These are phyloP conservation scores for Thamnidium elegans DNA, from an alignment of 192 early-diverging fungal genomes.

Conservation along the genomic window DNA sequence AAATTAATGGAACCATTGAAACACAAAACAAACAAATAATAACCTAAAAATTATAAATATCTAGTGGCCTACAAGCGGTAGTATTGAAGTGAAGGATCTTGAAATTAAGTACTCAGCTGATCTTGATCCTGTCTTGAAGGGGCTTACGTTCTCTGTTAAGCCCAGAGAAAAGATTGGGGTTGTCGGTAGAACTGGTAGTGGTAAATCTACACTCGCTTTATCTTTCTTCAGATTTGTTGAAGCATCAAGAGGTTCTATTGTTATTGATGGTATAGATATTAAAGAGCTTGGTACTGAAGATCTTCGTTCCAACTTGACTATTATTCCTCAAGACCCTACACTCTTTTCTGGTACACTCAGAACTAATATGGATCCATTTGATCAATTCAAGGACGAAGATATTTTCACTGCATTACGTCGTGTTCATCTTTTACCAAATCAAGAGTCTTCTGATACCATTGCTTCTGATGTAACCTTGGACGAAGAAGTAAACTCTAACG, in stretches of 20 bases:
- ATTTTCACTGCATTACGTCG: constrained; percentile 75
- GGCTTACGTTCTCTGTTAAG: constrained; percentile 63
- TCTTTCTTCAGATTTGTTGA: constrained; percentile 82
- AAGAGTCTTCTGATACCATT: not conserved
- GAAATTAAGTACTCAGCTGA: constrained; percentile 75
- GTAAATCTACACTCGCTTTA: constrained; percentile 77
- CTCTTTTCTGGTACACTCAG: constrained; percentile 68
- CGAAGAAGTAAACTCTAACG: constrained; percentile 32
- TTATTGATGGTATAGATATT: constrained; percentile 80
- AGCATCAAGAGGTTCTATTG: constrained; percentile 61
- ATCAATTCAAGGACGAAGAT: constrained; percentile 69
- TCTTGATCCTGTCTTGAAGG: constrained; percentile 67
- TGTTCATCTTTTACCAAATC: constrained; percentile 58
- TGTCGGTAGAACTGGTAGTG: constrained; percentile 89
- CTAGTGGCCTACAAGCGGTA: constrained; percentile 78
- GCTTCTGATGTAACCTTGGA: not conserved
- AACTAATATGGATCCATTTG: constrained; percentile 73
- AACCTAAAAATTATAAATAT: constrained; percentile 28
- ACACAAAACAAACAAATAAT: not conserved
- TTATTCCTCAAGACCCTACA: constrained; percentile 88
- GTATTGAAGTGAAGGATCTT: constrained; percentile 68
- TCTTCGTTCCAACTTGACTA: constrained; percentile 72
- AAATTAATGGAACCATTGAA: constrained; percentile 8
- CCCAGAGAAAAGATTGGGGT: constrained; percentile 83
- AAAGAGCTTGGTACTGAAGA: constrained; percentile 69